A percentile compares a stretch with the other conserved stretches of the same genome.
phyloP scores from a whole-genome alignment of 257 asterid species.

The Orobanche coerulescens region DNA sequence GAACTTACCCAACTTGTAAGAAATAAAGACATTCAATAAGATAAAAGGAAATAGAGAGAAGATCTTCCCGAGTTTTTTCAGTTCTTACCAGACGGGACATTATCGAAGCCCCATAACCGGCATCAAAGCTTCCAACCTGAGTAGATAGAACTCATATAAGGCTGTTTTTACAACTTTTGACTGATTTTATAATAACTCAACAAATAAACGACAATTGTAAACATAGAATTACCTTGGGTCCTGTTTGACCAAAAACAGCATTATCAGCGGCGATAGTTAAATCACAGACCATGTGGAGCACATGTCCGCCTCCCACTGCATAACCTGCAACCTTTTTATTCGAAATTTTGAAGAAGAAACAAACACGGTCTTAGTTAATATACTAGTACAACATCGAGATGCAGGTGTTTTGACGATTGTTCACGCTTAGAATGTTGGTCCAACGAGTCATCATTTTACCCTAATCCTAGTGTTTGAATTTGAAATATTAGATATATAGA shows the following conservation, averaged over 20 bases:
- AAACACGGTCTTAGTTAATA: background rate
- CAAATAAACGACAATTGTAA: no score
- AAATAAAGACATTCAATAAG: background rate
- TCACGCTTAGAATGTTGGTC: no score
- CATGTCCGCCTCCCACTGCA: conserved; percentile 96
- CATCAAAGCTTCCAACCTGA: conserved; percentile 99
- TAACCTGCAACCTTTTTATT: conserved; percentile 88
- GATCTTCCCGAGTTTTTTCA: background rate
- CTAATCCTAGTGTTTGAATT: no score
- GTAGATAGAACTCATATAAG: no score
- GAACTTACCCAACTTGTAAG: background rate
- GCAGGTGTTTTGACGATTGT: no score
- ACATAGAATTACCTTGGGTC: conserved; percentile 55
- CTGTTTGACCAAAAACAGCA: conserved; percentile 94
- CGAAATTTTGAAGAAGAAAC: conserved; percentile 18
- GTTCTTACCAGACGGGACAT: conserved; percentile 77
- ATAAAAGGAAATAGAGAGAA: background rate
- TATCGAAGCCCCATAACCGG: conserved; percentile 91
- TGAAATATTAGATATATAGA: no score
- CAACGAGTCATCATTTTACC: no score
- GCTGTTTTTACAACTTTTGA: no score
- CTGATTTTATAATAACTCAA: no score
- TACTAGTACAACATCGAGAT: no score
- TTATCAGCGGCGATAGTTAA: conserved; percentile 90
- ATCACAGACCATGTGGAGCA: conserved; percentile 93